phyloP scores from a whole-genome alignment of 352 stramenopile species.

The Globisporangium nagaii region DNA sequence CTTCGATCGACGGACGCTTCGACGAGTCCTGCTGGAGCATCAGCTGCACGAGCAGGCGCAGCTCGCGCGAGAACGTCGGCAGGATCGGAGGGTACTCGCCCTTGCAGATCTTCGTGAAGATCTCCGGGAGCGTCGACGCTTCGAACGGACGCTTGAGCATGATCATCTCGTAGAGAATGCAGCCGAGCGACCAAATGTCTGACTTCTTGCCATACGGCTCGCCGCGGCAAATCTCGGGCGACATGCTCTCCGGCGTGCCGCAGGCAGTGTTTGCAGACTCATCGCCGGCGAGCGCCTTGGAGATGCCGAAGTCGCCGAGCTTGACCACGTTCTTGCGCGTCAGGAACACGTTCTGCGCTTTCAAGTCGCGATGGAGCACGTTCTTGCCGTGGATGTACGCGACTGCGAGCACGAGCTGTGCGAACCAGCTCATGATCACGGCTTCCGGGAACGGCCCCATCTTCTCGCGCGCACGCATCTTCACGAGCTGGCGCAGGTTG shows the following conservation, averaged over 20 bases:
- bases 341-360: conserved; percentile 87
- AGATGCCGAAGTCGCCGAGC: conserved; percentile 86
- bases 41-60: conserved; percentile 80
- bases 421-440: conserved; percentile 87
- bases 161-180: conserved; percentile 88
- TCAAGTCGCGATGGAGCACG: conserved; percentile 83
- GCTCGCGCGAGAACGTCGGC: conserved; percentile 70
- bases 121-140: conserved; percentile 69
- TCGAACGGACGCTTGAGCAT: conserved; percentile 85
- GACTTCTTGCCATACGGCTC: conserved; percentile 88
- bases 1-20: conserved; percentile 85
- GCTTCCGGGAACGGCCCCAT: conserved; percentile 80
- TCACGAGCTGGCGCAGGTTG: conserved; percentile 80
- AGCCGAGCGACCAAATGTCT: conserved; percentile 88
- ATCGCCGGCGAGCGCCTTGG: conserved; percentile 75
- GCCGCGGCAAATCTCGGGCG: conserved; percentile 82
- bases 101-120: conserved; percentile 88
- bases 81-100: conserved; percentile 78
- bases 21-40: conserved; percentile 85
- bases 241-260: conserved; percentile 87
- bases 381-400: conserved; percentile 89
- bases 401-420: conserved; percentile 77
- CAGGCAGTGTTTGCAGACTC: conserved; percentile 79
- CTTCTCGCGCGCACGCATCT: conserved; percentile 69
- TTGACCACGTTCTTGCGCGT: conserved; percentile 86